Conservation (phyloP, 169 alveolate genomes). For the Eimeria brunetti region DNA sequence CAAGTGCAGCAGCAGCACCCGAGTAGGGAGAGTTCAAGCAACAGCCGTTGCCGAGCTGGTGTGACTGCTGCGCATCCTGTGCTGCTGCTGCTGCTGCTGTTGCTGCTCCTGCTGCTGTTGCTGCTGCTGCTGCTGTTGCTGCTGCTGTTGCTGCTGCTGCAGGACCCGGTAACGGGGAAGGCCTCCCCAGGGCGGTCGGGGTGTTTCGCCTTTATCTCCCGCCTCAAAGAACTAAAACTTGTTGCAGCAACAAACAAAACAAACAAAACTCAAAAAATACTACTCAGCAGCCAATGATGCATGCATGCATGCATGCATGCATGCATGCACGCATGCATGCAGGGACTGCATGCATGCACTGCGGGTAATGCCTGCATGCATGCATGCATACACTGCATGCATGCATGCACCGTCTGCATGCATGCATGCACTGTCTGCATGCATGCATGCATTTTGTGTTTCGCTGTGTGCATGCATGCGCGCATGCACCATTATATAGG, state of each 20-base stretch:
- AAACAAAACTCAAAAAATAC: too few relatives aligned
- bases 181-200: not conserved
- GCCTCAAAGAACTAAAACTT: not conserved
- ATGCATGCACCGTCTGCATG: too few relatives aligned
- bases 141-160: not conserved
- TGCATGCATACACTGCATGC: not conserved
- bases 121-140: not conserved
- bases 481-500: too few relatives aligned
- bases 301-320: too few relatives aligned
- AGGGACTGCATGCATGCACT: too few relatives aligned
- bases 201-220: not conserved
- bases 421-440: too few relatives aligned
- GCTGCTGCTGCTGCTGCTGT: constrained; percentile 1
- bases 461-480: too few relatives aligned
- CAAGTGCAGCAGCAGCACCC: not conserved
- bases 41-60: not conserved
- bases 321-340: too few relatives aligned
- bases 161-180: not conserved
- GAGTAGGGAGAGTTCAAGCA: too few relatives aligned
- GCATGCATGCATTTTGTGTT: too few relatives aligned
- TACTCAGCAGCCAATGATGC: too few relatives aligned
- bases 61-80: not conserved
- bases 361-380: not conserved
- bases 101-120: too few relatives aligned
- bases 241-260: not conserved